phyloP scores from a whole-genome alignment of 371 early-diverging fungal genomes.

The Mortierella polycephala region DNA sequence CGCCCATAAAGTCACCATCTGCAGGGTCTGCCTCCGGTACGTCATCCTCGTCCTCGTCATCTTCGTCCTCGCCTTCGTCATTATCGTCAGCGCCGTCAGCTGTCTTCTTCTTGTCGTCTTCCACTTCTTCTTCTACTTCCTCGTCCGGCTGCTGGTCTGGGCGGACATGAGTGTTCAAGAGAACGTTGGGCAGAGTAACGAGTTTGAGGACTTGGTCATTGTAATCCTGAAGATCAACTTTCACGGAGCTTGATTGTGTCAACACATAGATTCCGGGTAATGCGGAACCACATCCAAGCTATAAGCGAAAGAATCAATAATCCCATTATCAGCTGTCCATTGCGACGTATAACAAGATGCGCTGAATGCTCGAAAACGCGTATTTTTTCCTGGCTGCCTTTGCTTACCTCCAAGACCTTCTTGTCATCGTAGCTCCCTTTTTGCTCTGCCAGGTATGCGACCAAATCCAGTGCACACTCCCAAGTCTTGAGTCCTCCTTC shows the following conservation, averaged over 20 bases:
- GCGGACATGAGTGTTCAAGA: conserved; percentile 75
- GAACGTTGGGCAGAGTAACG: conserved; percentile 91
- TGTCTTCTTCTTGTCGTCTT: conserved; percentile 28
- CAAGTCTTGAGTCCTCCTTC: conserved; percentile 97
- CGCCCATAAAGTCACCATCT: conserved; percentile 60
- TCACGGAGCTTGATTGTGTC: conserved; percentile 56
- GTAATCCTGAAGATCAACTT: conserved; percentile 91
- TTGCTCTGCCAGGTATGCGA: conserved; percentile 68
- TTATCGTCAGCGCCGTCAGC: conserved; percentile 50
- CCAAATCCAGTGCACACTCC: conserved; percentile 93
- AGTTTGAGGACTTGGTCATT: conserved; percentile 88
- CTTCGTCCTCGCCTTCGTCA: conserved; percentile 60
- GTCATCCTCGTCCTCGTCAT: conserved; percentile 62
- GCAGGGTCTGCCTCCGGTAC: conserved; percentile 59
- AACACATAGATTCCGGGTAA: conserved; percentile 87
- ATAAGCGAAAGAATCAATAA: conserved; percentile 1
- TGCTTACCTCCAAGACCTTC: conserved; percentile 71
- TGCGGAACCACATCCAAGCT: conserved; percentile 94
- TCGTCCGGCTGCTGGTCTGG: conserved; percentile 55
- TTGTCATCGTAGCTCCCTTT: conserved; percentile 60
- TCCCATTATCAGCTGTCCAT: neutral
- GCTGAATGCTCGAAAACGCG: neutral
- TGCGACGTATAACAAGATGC: neutral
- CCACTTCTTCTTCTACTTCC: conserved; percentile 45
- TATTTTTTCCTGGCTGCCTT: neutral